phyloP scores from a whole-genome alignment of 768 basidiomycete species.

The Pulveroboletus sp. region DNA sequence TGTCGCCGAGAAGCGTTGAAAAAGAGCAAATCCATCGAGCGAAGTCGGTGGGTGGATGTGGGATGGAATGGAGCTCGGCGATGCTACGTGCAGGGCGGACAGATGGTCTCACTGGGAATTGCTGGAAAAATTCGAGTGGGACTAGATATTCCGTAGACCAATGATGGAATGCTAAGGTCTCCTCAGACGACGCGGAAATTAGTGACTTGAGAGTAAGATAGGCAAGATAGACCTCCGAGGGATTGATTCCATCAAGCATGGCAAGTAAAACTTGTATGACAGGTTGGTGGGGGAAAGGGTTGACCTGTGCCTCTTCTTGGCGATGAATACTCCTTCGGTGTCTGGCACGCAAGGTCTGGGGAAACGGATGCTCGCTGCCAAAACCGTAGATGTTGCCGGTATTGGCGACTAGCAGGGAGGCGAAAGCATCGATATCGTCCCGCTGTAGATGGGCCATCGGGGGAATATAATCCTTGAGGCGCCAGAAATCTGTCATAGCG shows the following conservation, averaged over 20 bases:
- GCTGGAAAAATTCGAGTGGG: constrained; percentile 47
- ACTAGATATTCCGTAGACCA: constrained; percentile 39
- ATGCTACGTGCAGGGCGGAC: constrained; percentile 34
- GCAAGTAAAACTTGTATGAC: constrained; percentile 50
- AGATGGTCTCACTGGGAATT: constrained; percentile 37
- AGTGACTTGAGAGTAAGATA: constrained; percentile 63
- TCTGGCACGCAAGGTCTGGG: constrained; percentile 40
- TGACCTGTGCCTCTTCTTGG: constrained; percentile 18
- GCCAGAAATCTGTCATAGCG: constrained; percentile 70
- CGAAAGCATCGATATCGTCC: constrained; percentile 70
- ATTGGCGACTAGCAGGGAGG: constrained; percentile 53
- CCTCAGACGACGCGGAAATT: constrained; percentile 37
- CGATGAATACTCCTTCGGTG: constrained; percentile 19
- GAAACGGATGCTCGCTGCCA: constrained; percentile 43
- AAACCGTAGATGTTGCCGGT: constrained; percentile 62
- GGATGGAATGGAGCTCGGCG: constrained; percentile 27
- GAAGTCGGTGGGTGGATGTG: constrained; percentile 47
- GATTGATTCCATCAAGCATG: constrained; percentile 51
- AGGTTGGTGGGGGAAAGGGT: constrained; percentile 39
- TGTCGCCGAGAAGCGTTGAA: constrained; percentile 52
- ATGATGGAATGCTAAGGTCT: constrained; percentile 23
- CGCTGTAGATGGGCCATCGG: constrained; percentile 46
- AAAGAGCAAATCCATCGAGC: constrained; percentile 58
- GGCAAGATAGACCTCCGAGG: constrained; percentile 49
- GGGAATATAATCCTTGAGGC: constrained; percentile 75